Evolutionary conservation across 140 eudicot species (phyloP).

Genomic region (Flaveria floridana): DNA sequence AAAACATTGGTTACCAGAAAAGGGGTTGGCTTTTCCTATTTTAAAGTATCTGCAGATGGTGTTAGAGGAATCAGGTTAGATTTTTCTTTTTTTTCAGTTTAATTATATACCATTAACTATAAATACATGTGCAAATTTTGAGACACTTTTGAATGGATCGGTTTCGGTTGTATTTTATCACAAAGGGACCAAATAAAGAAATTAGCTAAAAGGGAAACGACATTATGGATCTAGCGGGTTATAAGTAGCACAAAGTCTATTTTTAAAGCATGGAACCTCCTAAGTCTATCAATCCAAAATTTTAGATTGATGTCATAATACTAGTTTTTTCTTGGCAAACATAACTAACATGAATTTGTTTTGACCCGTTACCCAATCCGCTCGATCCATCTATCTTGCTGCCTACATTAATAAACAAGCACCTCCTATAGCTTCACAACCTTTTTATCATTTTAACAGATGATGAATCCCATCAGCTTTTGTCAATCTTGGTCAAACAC

Average conservation of each 20-base stretch:
- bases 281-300: neutral
- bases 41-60: slow-evolving; percentile 55
- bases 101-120: neutral
- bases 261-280: slow-evolving; percentile 1
- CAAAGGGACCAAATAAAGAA: neutral
- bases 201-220: neutral
- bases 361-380: neutral
- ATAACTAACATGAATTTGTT: neutral
- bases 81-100: neutral
- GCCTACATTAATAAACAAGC: neutral
- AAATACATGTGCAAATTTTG: neutral
- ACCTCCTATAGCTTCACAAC: neutral
- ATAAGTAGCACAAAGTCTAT: neutral
- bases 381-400: neutral
- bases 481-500: slow-evolving; percentile 69
- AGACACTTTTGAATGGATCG: neutral
- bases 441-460: slow-evolving; percentile 35
- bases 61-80: slow-evolving; percentile 72
- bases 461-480: slow-evolving; percentile 59
- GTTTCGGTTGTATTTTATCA: neutral
- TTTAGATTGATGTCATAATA: neutral
- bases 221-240: neutral
- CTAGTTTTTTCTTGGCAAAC: neutral
- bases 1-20: slow-evolving; percentile 63
- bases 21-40: slow-evolving; percentile 61